Evolutionary conservation across 177 flowering plant genomes (phyloP).

Genomic region (Telopea speciosissima): DNA sequence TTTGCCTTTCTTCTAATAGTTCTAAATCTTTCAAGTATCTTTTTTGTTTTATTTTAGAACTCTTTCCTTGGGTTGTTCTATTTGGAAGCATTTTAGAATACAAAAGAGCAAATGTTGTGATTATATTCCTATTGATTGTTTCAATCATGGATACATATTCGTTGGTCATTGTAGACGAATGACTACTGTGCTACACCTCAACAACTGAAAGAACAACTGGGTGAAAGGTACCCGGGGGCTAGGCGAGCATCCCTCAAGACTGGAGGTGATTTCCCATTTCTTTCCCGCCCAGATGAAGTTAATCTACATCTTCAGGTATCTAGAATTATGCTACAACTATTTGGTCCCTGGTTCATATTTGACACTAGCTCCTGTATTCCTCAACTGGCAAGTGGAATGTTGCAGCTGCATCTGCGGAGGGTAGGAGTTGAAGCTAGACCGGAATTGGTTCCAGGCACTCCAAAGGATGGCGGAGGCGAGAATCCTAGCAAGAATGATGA

Average conservation of each 20-base stretch:
- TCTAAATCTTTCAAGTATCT: not conserved
- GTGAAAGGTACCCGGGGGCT: slow-evolving; percentile 89
- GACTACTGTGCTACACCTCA: slow-evolving; percentile 89
- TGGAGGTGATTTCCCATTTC: slow-evolving; percentile 98
- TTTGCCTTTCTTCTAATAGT: too few relatives aligned
- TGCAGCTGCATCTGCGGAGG: slow-evolving; percentile 83
- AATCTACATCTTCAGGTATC: slow-evolving; percentile 95
- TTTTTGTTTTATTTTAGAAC: not conserved
- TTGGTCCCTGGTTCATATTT: not conserved
- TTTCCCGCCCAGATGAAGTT: slow-evolving; percentile 98
- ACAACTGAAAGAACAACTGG: slow-evolving; percentile 78
- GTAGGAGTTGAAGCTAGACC: slow-evolving; percentile 85
- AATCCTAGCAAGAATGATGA: slow-evolving; percentile 32
- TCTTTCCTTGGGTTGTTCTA: not conserved
- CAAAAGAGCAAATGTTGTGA: not conserved
- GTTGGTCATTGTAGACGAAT: slow-evolving; percentile 56
- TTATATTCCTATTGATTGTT: not conserved
- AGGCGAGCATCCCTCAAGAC: slow-evolving; percentile 74
- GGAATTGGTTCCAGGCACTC: slow-evolving; percentile 44
- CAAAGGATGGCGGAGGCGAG: slow-evolving; percentile 44
- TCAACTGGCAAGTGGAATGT: slow-evolving; percentile 7
- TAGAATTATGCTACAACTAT: not conserved
- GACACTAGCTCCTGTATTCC: not conserved
- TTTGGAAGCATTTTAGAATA: not conserved
- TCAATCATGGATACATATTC: not conserved